Conservation (phyloP, 1,139 yeast genomes). For the Kodamaea alishanica region DNA sequence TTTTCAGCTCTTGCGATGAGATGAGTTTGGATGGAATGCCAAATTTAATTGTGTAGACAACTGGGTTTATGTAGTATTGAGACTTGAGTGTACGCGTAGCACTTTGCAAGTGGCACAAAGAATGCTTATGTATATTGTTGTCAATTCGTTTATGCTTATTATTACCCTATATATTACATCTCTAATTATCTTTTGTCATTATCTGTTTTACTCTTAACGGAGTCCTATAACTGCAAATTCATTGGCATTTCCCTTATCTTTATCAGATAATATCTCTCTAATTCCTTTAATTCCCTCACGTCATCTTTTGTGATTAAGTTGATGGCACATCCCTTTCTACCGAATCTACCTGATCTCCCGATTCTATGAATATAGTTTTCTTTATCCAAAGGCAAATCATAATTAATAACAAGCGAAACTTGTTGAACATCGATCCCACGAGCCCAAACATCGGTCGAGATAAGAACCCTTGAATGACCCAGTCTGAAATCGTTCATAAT, state of each 20-base stretch:
- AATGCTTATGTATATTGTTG: too few species aligned
- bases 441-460: slow-evolving; percentile 97
- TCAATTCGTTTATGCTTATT: too few species aligned
- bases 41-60: too few species aligned
- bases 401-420: slow-evolving; percentile 90
- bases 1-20: too few species aligned
- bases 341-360: slow-evolving; percentile 94
- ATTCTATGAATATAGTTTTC: slow-evolving; percentile 93
- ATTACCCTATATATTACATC: too few species aligned
- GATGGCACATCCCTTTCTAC: slow-evolving; percentile 92
- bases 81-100: too few species aligned
- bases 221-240: slow-evolving; percentile 29
- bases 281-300: slow-evolving; percentile 52
- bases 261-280: slow-evolving; percentile 75
- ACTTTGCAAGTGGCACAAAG: neutral
- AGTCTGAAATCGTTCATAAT: slow-evolving; percentile 85
- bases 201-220: too few species aligned
- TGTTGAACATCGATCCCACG: slow-evolving; percentile 97
- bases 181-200: too few species aligned
- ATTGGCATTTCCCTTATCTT: slow-evolving; percentile 87
- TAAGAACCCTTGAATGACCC: slow-evolving; percentile 77
- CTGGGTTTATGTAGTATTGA: too few species aligned
- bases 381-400: slow-evolving; percentile 79
- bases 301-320: slow-evolving; percentile 80
- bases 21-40: too few species aligned